phyloP scores from a whole-genome alignment of 495 filamentous ascomycete genomes.

The Neurospora sp. region DNA sequence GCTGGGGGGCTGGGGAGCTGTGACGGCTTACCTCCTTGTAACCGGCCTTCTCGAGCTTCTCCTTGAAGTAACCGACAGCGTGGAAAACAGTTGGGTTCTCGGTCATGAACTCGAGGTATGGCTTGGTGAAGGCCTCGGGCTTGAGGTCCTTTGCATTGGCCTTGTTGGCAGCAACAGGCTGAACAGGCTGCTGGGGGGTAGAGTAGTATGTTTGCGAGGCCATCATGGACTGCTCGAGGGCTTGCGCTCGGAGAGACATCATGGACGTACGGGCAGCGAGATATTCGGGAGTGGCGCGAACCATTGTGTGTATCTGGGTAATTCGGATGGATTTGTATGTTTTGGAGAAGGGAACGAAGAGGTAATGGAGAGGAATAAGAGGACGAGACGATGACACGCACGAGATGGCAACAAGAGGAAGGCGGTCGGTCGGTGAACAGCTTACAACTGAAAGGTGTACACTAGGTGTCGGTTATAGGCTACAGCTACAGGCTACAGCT shows the following conservation, averaged over 20 bases:
- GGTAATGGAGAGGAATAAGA: background rate
- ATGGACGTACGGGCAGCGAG: constrained; percentile 30
- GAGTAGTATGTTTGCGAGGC: constrained; percentile 4
- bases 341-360: background rate
- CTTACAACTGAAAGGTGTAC: background rate
- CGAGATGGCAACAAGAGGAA: background rate
- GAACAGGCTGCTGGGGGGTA: background rate
- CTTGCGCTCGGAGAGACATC: constrained; percentile 28
- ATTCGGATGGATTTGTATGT: background rate
- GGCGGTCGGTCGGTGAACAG: background rate
- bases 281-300: constrained; percentile 30
- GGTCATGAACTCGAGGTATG: constrained; percentile 82
- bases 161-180: background rate
- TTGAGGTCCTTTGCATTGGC: constrained; percentile 26
- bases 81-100: constrained; percentile 91
- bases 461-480: background rate
- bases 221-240: constrained; percentile 13
- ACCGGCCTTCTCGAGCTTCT: constrained; percentile 57
- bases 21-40: constrained; percentile 47
- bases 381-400: background rate
- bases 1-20: background rate
- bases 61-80: constrained; percentile 63
- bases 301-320: constrained; percentile 19
- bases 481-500: background rate
- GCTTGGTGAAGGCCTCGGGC: constrained; percentile 61